Evolutionary conservation across 148 eudicot genomes (phyloP), one percentile per base, ranked within the genome.

Genomic region (Diospyros lotus): DNA sequence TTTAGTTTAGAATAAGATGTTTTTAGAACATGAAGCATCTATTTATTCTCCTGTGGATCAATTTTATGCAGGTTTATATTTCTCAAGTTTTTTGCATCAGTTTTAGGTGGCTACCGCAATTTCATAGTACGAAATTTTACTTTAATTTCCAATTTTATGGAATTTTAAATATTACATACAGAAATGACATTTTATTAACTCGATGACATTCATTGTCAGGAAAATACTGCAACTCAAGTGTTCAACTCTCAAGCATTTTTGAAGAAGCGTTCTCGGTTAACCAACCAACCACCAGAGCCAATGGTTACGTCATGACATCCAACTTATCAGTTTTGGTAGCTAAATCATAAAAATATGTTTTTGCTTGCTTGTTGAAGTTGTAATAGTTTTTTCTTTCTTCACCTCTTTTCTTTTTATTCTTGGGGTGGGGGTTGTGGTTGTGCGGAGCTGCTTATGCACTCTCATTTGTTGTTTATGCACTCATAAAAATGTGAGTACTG

Each of bases 21-120:
- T 61, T 9, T 0, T 11, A 18, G 38, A 40, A 60, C 9, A 48
- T 38, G 48, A 72, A 46, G 15, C 58, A 64, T 68, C 45, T 71
- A 13, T 45, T 58, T 64, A 69, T 76, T n/a, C 62, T 60, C 44
- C 60, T 45, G 44, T 56, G 55, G 41, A 70, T 80, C 41, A 6
- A 18, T 42, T 78, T 69, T 70, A 62, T 81, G 91, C 97, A 95
- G 98, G 96, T 79, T 95, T 45, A 86, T 85, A 83, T 95, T 92
- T 80, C 86, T 95, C 72, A 95, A 88, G 83, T 95, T 95, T 83
- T 90, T 95, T 80, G 97, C 97, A 63, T 92, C 98, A 48, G 86
- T 95, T 74, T 77, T 95, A 80, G 92, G 92, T 72, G 98, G 98
- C 79, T 95, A 95, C 71, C 96, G 98, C 76, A 95, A 95, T 80